Base-by-base conservation (phyloP, 2,329 filamentous ascomycete species). In the Penicillium sp. region DNA sequence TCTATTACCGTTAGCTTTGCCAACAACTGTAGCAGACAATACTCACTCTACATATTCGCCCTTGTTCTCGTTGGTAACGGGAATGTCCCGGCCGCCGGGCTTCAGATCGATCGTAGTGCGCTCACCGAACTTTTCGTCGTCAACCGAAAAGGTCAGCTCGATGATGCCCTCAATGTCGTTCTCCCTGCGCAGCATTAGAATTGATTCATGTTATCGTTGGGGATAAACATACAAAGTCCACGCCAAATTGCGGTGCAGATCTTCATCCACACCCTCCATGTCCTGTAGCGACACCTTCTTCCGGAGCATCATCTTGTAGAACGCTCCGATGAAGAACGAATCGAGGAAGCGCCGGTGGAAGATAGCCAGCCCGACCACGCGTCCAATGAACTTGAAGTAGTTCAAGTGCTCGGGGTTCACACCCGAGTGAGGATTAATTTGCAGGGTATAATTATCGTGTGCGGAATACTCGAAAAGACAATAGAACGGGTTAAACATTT, bases 401-500 rank as follows among this genome's bases (percentile, higher is more conserved):
- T 96, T 97, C 63, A 98, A 77, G 81, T 98, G 93, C 73, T 98
- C 93, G 1, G 93, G 93, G 72, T 98, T 98, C 73, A 98, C 97
- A 57, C 93, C 93, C 19, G 93, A 98, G 71, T 98, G 93, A 40
- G 93, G 93, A 75, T 98, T 98, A 76, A 98, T 98, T 73, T 98
- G 93, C 48, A 98, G 84, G 28, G 93, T 98, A 75, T 98, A 98
- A 75, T 98, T 98, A 81, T 98, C 93, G 76, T 98, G 93, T 33
- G 93, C 93, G 22, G 93, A 97, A 72, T 98, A 98, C 74, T 98
- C 93, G 76, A 98, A 98, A 47, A 98, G 78, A 69, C 93, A 98
- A 75, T 98, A 98, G 75, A 98, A 98, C 29, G 93, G 93, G 71
- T 98, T 98, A 76, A 98, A 98, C 93, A 98, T 98, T 76, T 98